phyloP scores from a whole-genome alignment of 257 asterid genomes.

The Cordia subcordata region DNA sequence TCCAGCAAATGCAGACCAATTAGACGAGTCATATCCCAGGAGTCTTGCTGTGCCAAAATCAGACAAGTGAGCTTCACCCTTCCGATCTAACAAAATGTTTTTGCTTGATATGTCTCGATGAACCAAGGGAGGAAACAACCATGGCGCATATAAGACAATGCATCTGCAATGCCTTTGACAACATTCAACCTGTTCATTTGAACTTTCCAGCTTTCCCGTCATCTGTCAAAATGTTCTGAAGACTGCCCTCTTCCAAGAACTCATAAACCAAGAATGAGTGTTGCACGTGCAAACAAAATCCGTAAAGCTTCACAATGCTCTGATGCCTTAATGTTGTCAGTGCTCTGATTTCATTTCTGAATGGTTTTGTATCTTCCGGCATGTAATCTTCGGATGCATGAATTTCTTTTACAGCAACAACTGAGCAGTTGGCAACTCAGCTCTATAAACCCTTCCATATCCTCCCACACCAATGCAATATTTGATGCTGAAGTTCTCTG shows the following conservation, averaged over 20 bases:
- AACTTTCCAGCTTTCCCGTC: slow-evolving; percentile 18
- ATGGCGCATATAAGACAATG: slow-evolving; percentile 38
- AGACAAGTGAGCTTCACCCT: slow-evolving; percentile 14
- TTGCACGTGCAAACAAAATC: slow-evolving; percentile 24
- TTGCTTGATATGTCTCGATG: slow-evolving; percentile 40
- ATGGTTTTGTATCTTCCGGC: slow-evolving; percentile 5
- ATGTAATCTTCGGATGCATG: slow-evolving; percentile 12
- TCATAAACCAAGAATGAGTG: slow-evolving; percentile 29
- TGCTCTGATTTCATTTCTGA: slow-evolving; percentile 23
- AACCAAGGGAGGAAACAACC: slow-evolving; percentile 34
- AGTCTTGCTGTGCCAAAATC: slow-evolving; percentile 29
- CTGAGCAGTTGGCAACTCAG: slow-evolving; percentile 19
- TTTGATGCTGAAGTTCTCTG: slow-evolving; percentile 17
- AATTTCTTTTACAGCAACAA: slow-evolving; percentile 33
- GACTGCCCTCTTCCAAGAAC: slow-evolving; percentile 31
- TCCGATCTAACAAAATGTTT: slow-evolving; percentile 22
- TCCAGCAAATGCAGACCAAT: slow-evolving; percentile 28
- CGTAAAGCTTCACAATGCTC: slow-evolving; percentile 32
- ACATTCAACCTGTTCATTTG: slow-evolving; percentile 21
- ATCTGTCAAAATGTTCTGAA: slow-evolving; percentile 8
- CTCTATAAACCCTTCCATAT: slow-evolving; percentile 29
- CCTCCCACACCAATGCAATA: slow-evolving; percentile 35
- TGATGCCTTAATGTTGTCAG: slow-evolving; percentile 29
- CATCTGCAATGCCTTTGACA: slow-evolving; percentile 26
- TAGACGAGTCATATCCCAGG: slow-evolving; percentile 15